Evolutionary conservation across 2,329 filamentous ascomycete genomes (phyloP).

Genomic region (Aplosporella prunicola): DNA sequence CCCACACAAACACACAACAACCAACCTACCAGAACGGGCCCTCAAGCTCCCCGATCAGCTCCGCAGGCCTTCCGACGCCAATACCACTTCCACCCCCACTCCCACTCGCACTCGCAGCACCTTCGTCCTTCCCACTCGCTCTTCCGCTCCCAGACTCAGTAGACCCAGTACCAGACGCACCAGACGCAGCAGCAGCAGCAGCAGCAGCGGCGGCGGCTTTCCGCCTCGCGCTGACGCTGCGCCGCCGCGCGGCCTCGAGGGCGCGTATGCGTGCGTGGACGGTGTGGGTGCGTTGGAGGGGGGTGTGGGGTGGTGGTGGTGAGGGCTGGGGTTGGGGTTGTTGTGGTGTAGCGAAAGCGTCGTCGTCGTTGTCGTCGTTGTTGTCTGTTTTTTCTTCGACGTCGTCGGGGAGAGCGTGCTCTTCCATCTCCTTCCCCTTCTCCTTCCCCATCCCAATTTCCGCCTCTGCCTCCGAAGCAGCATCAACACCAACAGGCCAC

Average conservation of each 20-base stretch:
- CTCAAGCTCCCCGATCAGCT: conserved; percentile 5
- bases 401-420: neutral
- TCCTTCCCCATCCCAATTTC: too few species aligned
- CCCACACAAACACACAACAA: too few species aligned
- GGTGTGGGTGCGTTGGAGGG: neutral
- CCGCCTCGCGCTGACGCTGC: neutral
- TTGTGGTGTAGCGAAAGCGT: neutral
- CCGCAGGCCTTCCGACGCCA: neutral
- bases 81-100: neutral
- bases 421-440: too few species aligned
- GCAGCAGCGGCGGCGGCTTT: neutral
- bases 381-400: neutral
- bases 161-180: neutral
- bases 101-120: neutral
- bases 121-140: neutral
- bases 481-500: too few species aligned
- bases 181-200: neutral
- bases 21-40: conserved; percentile 4
- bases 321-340: neutral
- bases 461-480: too few species aligned
- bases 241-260: conserved; percentile 5
- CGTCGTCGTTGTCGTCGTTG: neutral
- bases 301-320: neutral
- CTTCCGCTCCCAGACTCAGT: neutral
- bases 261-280: conserved; percentile 2